A percentile compares a stretch with the other conserved stretches of the same genome.
Conservation (phyloP, 805 yeast species). For the Kurtzmaniella fragi region DNA sequence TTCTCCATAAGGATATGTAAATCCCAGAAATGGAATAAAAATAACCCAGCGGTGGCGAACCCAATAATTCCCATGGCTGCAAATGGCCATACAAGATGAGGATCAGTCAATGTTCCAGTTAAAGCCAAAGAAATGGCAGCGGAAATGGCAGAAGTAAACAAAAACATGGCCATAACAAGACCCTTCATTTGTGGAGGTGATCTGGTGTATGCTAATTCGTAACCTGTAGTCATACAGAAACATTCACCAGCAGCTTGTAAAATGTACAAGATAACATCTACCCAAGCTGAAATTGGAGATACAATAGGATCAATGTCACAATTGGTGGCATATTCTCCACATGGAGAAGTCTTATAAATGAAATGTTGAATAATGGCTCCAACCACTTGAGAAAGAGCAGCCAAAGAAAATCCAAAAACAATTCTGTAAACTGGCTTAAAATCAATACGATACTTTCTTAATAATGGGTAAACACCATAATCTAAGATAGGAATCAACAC, state of each 20-base stretch:
- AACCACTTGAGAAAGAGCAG: constrained; percentile 42
- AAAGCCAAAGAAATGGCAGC: constrained; percentile 43
- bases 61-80: constrained; percentile 35
- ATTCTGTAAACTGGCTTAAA: constrained; percentile 43
- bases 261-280: constrained; percentile 21
- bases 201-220: constrained; percentile 50
- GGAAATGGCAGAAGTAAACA: constrained; percentile 41
- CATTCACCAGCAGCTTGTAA: constrained; percentile 50
- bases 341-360: constrained; percentile 46
- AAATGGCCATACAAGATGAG: constrained; percentile 37
- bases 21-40: constrained; percentile 30
- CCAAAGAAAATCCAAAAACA: constrained; percentile 43
- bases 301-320: constrained; percentile 20
- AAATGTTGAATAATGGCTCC: constrained; percentile 48
- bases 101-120: constrained; percentile 37
- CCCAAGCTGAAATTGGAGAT: constrained; percentile 29
- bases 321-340: constrained; percentile 42
- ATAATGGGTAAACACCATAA: constrained; percentile 40
- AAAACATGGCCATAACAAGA: constrained; percentile 42
- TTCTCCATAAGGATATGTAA: constrained; percentile 37
- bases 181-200: constrained; percentile 49
- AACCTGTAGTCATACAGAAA: constrained; percentile 47
- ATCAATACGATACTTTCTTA: constrained; percentile 36
- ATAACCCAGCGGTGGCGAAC: constrained; percentile 22
- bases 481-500: constrained; percentile 49